A percentile compares a stretch with the other conserved stretches of the same genome.
These are phyloP conservation scores for Hanseniaspora jakobsenii DNA, from an alignment of 805 yeast species.

Conservation along the genomic window DNA sequence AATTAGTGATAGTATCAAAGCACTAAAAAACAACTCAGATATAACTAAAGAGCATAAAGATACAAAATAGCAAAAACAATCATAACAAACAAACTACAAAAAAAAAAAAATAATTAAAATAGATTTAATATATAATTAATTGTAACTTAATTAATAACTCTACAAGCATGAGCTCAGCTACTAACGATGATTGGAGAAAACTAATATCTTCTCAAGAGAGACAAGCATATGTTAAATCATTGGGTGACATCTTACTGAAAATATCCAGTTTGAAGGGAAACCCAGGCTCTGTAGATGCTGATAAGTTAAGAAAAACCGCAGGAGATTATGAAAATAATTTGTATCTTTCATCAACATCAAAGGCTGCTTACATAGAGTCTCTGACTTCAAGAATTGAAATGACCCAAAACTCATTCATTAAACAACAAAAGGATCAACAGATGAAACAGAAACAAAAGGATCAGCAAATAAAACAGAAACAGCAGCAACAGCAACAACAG, in stretches of 20 bases:
- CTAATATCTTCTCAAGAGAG: slow-evolving; percentile 21
- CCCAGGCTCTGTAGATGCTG: slow-evolving; percentile 26
- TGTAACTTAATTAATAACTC: no score
- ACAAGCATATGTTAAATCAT: slow-evolving; percentile 26
- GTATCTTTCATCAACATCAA: slow-evolving; percentile 44
- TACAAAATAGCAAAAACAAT: no score
- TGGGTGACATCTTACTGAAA: slow-evolving; percentile 27
- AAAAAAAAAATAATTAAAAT: neutral
- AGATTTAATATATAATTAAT: no score
- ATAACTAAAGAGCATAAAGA: no score
- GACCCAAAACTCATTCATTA: slow-evolving; percentile 24
- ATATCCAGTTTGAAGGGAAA: slow-evolving; percentile 30
- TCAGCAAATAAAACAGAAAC: slow-evolving; percentile 23
- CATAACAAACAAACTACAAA: no score
- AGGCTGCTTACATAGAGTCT: slow-evolving; percentile 45
- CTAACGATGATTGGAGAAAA: slow-evolving; percentile 14
- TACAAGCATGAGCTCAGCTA: neutral
- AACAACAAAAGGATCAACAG: slow-evolving; percentile 22
- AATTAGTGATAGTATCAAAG: no score
- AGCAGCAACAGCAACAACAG: slow-evolving; percentile 37
- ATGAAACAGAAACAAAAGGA: slow-evolving; percentile 25
- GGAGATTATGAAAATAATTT: slow-evolving; percentile 62
- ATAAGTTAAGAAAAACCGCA: slow-evolving; percentile 43
- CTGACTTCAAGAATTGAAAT: slow-evolving; percentile 36
- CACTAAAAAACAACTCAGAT: no score